Evolutionary conservation across 768 basidiomycete species (phyloP), one percentile per base, ranked within the genome.

Genomic region (Suillus bovinus): DNA sequence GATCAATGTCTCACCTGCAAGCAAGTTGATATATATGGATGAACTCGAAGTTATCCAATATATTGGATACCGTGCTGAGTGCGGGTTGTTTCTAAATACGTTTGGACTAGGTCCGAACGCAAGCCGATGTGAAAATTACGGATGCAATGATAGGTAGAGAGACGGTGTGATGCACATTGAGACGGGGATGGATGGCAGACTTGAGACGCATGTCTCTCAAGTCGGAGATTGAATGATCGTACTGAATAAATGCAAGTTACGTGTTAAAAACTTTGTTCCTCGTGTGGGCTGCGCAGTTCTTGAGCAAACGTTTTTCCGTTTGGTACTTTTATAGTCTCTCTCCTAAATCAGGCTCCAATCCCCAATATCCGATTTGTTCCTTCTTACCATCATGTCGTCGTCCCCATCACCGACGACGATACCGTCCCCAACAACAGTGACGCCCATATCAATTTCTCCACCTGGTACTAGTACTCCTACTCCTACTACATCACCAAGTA

Each of bases 351-450:
- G 31, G 57, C 11, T 44, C 34, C 61, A 46, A 33, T n/a, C 11
- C 9, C 20, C 41, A 27, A 34, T 39, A 46, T 55, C 52, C 17
- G 44, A 7, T 50, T 38, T 22, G 14, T 24, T 47, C 17, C 29
- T 39, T 27, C n/a, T 42, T 20, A 6, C 55, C 38, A 61, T 58
- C 63, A 70, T 72, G 58, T 59, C 71, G 58, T 59, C 71, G 29
- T 22, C 66, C 9, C 8, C 20, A 41, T 36, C 36, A 10, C 55
- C 36, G 5, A 6, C 61, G 1, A 1, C 62, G 4, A 1, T 27
- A 50, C 14, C 62, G 10, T 3, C 52, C 4, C 7, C 60, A 53
- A 13, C 46, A 27, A 50, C 31, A 36, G 22, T 1, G 62, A 3
- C 58, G 3, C 38, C 46, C 3, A 50, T 52, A 13, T 27, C 46